Percentiles rank a stretch among this genome's conserved stretches.
Evolutionary conservation across 192 early-diverging fungal species (phyloP).

Genomic region (Obelidium mucronatum): DNA sequence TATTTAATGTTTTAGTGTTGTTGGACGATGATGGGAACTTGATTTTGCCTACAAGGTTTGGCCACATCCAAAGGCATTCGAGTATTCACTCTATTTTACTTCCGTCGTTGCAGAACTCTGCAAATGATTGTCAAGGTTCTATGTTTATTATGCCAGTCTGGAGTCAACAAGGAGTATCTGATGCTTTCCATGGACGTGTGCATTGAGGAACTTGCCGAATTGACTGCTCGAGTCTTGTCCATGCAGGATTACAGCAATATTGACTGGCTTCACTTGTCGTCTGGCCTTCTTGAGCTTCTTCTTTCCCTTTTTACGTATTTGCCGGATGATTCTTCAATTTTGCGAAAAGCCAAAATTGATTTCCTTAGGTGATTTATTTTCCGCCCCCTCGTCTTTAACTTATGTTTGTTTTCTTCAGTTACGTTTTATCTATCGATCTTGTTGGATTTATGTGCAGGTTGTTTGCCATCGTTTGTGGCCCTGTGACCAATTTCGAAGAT

Average conservation of each 20-base stretch:
- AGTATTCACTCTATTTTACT: background rate
- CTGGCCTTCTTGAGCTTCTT: background rate
- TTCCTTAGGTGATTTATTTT: conserved; percentile 31
- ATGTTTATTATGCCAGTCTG: background rate
- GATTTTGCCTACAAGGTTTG: conserved; percentile 11
- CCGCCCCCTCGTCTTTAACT: background rate
- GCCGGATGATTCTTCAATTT: background rate
- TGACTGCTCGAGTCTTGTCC: conserved; percentile 14
- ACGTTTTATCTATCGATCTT: conserved; percentile 28
- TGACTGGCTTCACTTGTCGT: conserved; percentile 1
- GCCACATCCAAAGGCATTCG: too few species aligned
- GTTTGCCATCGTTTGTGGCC: conserved; percentile 19
- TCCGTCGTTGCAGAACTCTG: background rate
- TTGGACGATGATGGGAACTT: conserved; percentile 16
- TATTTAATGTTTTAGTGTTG: conserved; percentile 23
- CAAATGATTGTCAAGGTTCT: background rate
- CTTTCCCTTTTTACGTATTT: background rate
- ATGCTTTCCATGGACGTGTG: conserved; percentile 29
- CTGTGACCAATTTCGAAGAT: background rate
- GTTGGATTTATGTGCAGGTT: conserved; percentile 27
- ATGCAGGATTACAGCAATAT: conserved; percentile 9
- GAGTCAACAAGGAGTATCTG: conserved; percentile 22
- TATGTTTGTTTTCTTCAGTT: conserved; percentile 31
- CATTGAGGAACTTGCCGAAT: conserved; percentile 30
- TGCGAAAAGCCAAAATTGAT: conserved; percentile 22